Percentiles rank a stretch among this genome's conserved stretches.
These are phyloP conservation scores for Tolypocladium amazonense DNA, from an alignment of 2,329 filamentous ascomycete genomes.

Conservation along the genomic window DNA sequence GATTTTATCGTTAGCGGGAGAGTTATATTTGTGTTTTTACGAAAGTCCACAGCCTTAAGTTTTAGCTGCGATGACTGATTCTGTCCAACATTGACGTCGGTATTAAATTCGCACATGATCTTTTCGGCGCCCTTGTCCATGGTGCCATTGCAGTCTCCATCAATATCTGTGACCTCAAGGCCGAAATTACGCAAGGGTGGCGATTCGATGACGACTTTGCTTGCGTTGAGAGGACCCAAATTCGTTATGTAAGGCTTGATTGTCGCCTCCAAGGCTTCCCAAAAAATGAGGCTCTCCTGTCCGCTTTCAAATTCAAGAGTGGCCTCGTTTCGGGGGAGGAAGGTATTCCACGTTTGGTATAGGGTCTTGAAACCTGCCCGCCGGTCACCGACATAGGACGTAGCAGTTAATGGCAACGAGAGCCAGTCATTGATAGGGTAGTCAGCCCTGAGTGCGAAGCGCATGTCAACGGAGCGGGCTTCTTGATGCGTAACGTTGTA, in stretches of 20 bases:
- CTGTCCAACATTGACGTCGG: neutral
- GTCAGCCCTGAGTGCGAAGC: too few species aligned
- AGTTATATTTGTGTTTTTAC: neutral
- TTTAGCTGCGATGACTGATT: neutral
- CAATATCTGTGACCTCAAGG: neutral
- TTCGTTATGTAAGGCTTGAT: neutral
- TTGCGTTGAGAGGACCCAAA: neutral
- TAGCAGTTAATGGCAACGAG: too few species aligned
- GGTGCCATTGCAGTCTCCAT: neutral
- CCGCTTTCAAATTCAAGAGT: too few species aligned
- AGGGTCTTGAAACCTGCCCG: too few species aligned
- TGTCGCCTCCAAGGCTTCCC: neutral
- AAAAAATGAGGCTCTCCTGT: neutral
- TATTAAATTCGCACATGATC: neutral
- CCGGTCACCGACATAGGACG: too few species aligned
- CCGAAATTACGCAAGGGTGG: neutral
- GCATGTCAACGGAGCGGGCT: too few species aligned
- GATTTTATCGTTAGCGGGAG: neutral
- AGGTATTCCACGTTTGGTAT: too few species aligned
- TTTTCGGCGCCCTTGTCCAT: neutral
- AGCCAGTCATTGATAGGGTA: too few species aligned
- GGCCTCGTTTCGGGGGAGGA: too few species aligned
- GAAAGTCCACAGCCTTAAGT: neutral
- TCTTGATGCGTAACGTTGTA: too few species aligned
- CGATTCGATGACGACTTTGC: neutral